These are phyloP conservation scores for Bonia amplexicaulis DNA, from an alignment of 176 grass and related monocot genomes.

Conservation along the genomic window DNA sequence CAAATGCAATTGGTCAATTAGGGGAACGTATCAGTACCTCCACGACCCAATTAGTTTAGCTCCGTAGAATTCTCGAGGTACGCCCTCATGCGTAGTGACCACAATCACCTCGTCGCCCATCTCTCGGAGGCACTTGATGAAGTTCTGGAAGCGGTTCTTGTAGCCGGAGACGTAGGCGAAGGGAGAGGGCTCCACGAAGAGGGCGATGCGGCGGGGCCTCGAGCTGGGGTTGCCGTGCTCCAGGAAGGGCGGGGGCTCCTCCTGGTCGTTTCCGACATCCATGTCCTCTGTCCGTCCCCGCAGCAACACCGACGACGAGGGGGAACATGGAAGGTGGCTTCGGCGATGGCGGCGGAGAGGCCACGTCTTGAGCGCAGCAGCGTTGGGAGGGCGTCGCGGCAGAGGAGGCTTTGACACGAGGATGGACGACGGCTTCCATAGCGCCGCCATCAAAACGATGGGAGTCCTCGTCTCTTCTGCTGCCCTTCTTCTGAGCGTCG, in stretches of 20 bases:
- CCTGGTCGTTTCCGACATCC: neutral
- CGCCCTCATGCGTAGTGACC: conserved; percentile 80
- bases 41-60: conserved; percentile 87
- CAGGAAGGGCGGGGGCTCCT: neutral
- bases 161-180: conserved; percentile 94
- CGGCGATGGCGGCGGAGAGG: neutral
- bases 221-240: neutral
- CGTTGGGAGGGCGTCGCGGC: neutral
- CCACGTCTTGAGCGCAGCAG: neutral
- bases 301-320: neutral
- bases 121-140: conserved; percentile 85
- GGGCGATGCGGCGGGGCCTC: conserved; percentile 78
- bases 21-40: conserved; percentile 54
- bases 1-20: neutral
- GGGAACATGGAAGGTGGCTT: neutral
- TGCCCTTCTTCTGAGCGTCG: neutral
- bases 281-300: neutral
- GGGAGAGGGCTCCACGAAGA: conserved; percentile 88
- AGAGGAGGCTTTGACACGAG: neutral
- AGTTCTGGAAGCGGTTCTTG: conserved; percentile 99
- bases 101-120: conserved; percentile 98
- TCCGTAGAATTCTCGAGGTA: conserved; percentile 83
- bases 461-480: neutral
- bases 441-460: neutral
- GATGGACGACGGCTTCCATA: conserved; percentile 3